These are phyloP conservation scores for Silene uniflora DNA, from an alignment of 148 eudicot species.

Conservation along the genomic window DNA sequence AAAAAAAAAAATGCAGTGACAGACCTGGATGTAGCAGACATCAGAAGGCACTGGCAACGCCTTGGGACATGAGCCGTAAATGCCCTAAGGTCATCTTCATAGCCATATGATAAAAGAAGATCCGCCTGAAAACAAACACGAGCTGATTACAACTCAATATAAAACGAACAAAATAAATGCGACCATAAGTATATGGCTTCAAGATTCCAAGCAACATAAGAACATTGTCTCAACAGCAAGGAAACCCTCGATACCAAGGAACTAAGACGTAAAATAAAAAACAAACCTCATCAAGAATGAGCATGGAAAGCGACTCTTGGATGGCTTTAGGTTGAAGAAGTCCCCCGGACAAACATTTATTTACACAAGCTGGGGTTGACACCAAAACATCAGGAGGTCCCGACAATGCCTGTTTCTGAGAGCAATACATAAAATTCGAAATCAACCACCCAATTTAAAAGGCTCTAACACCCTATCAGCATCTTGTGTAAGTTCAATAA, in stretches of 20 bases:
- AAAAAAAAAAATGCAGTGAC: conserved; percentile 7
- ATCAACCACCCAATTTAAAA: not conserved
- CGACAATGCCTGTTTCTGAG: conserved; percentile 59
- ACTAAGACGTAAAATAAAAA: conserved; percentile 6
- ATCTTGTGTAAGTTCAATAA: not conserved
- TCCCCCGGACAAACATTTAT: conserved; percentile 55
- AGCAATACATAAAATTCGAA: conserved; percentile 7
- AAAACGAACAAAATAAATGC: not conserved
- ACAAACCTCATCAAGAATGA: conserved; percentile 80
- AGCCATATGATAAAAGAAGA: conserved; percentile 88
- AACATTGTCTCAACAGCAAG: not conserved
- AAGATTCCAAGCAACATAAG: not conserved
- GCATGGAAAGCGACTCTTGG: conserved; percentile 80
- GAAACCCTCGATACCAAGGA: not conserved
- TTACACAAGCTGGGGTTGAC: conserved; percentile 81
- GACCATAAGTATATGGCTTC: not conserved
- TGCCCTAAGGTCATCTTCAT: conserved; percentile 79
- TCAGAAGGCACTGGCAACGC: conserved; percentile 88
- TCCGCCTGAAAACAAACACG: conserved; percentile 63
- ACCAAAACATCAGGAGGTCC: conserved; percentile 85
- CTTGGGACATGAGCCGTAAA: conserved; percentile 70
- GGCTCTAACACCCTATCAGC: not conserved
- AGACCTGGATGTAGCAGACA: conserved; percentile 98
- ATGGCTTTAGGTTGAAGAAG: conserved; percentile 57
- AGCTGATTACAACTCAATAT: conserved; percentile 5